A percentile compares a stretch with the other conserved stretches of the same genome.
Evolutionary conservation across 1,284 basidiomycete genomes (phyloP).

Genomic region (Trichosporon sp.): DNA sequence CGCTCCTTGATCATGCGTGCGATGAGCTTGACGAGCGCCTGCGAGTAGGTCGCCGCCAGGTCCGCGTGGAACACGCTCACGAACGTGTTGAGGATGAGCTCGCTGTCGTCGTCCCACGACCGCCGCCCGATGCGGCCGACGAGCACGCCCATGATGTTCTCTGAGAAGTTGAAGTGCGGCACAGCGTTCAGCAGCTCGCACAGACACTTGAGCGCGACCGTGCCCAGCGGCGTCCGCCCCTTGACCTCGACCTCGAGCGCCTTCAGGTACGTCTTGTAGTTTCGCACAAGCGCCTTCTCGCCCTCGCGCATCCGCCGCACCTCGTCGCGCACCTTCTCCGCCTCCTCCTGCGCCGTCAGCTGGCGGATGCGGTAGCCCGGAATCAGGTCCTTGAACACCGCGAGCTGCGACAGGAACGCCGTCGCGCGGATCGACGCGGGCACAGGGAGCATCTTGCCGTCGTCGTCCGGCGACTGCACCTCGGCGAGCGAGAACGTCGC

Average conservation of each 20-base stretch:
- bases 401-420: constrained; percentile 83
- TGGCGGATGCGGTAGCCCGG: constrained; percentile 80
- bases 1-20: constrained; percentile 97
- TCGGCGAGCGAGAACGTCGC: constrained; percentile 73
- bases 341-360: constrained; percentile 82
- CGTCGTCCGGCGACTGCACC: constrained; percentile 58
- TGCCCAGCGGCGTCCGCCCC: constrained; percentile 68
- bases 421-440: constrained; percentile 80
- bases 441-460: constrained; percentile 58
- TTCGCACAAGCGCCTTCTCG: constrained; percentile 88
- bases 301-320: constrained; percentile 86
- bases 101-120: constrained; percentile 82
- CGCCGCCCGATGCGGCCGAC: constrained; percentile 77
- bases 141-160: constrained; percentile 84
- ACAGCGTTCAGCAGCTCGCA: constrained; percentile 76
- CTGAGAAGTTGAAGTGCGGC: constrained; percentile 96
- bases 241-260: constrained; percentile 80
- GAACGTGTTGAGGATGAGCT: constrained; percentile 74
- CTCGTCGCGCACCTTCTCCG: constrained; percentile 91
- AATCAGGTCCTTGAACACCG: constrained; percentile 92
- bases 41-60: constrained; percentile 68
- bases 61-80: constrained; percentile 77
- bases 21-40: constrained; percentile 84
- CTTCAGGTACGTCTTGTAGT: constrained; percentile 85
- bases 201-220: constrained; percentile 74